Percentiles rank a stretch among this genome's conserved stretches.
Evolutionary conservation across 2,329 filamentous ascomycete genomes (phyloP).

Genomic region (Byssothecium circinans): DNA sequence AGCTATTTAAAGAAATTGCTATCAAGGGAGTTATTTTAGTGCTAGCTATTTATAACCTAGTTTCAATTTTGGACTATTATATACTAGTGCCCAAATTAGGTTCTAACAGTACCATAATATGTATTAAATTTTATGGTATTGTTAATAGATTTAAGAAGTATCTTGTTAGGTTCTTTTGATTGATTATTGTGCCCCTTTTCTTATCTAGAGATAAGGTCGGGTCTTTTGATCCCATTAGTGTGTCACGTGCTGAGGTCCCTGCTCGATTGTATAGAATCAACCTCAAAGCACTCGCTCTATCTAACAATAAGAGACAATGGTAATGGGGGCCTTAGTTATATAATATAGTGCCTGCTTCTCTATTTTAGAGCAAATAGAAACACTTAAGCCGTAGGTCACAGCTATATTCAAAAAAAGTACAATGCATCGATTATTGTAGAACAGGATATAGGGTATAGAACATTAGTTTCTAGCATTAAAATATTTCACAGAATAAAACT

Average conservation of each 20-base stretch:
- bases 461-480: slow-evolving; percentile 7
- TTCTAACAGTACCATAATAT: neutral
- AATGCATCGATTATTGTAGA: slow-evolving; percentile 7
- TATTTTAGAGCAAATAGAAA: slow-evolving; percentile 7
- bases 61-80: neutral
- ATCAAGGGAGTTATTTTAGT: neutral
- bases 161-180: no score
- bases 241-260: slow-evolving; percentile 1
- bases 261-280: slow-evolving; percentile 3
- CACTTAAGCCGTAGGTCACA: slow-evolving; percentile 3
- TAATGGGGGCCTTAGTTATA: slow-evolving; percentile 6
- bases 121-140: neutral
- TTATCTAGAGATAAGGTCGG: neutral
- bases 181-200: no score
- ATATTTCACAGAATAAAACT: slow-evolving; percentile 8
- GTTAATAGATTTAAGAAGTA: neutral
- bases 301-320: slow-evolving; percentile 3
- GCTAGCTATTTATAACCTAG: neutral
- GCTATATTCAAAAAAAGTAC: slow-evolving; percentile 6
- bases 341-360: slow-evolving; percentile 5
- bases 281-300: slow-evolving; percentile 3
- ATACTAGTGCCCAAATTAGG: neutral
- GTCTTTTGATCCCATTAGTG: neutral
- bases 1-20: neutral
- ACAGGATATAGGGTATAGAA: slow-evolving; percentile 3